These are phyloP conservation scores for Cercospora sp. DNA, from an alignment of 2,329 filamentous ascomycete species.

Conservation along the genomic window DNA sequence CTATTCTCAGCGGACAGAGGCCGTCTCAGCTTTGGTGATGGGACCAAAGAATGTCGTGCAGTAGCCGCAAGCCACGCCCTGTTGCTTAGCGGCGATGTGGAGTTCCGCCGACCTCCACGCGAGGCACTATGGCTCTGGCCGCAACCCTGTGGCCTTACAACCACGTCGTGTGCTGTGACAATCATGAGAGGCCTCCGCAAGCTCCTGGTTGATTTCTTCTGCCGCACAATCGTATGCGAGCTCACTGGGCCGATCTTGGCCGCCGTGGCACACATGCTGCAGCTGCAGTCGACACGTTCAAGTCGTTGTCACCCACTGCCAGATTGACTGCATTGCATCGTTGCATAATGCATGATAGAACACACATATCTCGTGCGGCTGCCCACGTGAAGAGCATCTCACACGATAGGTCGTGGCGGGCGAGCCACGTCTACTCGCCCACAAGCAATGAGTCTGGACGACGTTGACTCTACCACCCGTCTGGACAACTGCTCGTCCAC, in stretches of 20 bases:
- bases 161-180: not conserved
- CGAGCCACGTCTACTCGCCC: not conserved
- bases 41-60: slow-evolving; percentile 16
- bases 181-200: not conserved
- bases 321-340: not conserved
- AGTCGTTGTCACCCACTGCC: not conserved
- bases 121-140: slow-evolving; percentile 7
- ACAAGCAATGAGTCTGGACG: not conserved
- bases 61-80: slow-evolving; percentile 6
- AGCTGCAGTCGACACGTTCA: not conserved
- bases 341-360: not conserved
- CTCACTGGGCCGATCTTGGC: not conserved
- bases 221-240: not conserved
- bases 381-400: not conserved
- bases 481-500: not conserved
- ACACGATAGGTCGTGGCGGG: not conserved
- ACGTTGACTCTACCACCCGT: not conserved
- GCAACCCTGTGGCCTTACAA: slow-evolving; percentile 8
- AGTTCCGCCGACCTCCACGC: slow-evolving; percentile 8
- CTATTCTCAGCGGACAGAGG: not conserved
- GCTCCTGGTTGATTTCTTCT: slow-evolving; percentile 4
- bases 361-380: not conserved
- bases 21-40: slow-evolving; percentile 9
- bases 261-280: not conserved
- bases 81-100: not conserved